Evolutionary conservation across 495 filamentous ascomycete genomes (phyloP).

Genomic region (Stereocaulon alpinum): DNA sequence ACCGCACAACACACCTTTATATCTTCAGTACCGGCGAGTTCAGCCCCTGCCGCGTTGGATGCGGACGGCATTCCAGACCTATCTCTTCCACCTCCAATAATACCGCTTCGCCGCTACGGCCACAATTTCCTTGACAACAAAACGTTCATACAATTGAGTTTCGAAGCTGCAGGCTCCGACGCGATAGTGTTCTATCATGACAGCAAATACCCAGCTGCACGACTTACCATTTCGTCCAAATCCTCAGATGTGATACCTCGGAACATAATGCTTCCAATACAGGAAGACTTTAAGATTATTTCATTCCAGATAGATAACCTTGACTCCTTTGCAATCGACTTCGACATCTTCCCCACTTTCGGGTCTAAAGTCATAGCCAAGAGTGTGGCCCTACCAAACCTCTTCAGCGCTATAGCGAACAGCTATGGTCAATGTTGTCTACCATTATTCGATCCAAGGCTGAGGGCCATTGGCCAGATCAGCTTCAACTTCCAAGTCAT

Average conservation of each 20-base stretch:
- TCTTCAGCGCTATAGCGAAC: slow-evolving; percentile 62
- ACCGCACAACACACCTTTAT: slow-evolving; percentile 12
- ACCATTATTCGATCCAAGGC: slow-evolving; percentile 82
- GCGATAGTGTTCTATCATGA: slow-evolving; percentile 87
- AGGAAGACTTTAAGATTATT: slow-evolving; percentile 83
- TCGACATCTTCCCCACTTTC: slow-evolving; percentile 95
- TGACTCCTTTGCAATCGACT: slow-evolving; percentile 87
- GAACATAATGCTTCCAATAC: slow-evolving; percentile 88
- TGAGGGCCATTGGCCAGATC: slow-evolving; percentile 90
- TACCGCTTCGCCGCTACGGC: slow-evolving; percentile 85
- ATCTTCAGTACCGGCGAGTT: slow-evolving; percentile 37
- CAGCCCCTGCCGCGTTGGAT: slow-evolving; percentile 58
- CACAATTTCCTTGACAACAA: slow-evolving; percentile 98
- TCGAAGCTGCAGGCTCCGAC: slow-evolving; percentile 58
- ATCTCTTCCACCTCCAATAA: slow-evolving; percentile 91
- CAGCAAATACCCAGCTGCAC: slow-evolving; percentile 87
- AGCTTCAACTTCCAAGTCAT: slow-evolving; percentile 92
- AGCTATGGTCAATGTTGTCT: slow-evolving; percentile 75
- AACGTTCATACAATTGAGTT: slow-evolving; percentile 82
- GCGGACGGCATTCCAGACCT: slow-evolving; percentile 82
- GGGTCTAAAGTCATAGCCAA: slow-evolving; percentile 95
- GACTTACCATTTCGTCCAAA: slow-evolving; percentile 92
- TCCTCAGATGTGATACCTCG: slow-evolving; percentile 90
- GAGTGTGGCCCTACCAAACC: slow-evolving; percentile 76
- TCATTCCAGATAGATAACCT: slow-evolving; percentile 94